Percentiles rank a stretch among this genome's conserved stretches.
Conservation (phyloP, 108 stramenopile genomes). For the Cyclotella distinguenda region DNA sequence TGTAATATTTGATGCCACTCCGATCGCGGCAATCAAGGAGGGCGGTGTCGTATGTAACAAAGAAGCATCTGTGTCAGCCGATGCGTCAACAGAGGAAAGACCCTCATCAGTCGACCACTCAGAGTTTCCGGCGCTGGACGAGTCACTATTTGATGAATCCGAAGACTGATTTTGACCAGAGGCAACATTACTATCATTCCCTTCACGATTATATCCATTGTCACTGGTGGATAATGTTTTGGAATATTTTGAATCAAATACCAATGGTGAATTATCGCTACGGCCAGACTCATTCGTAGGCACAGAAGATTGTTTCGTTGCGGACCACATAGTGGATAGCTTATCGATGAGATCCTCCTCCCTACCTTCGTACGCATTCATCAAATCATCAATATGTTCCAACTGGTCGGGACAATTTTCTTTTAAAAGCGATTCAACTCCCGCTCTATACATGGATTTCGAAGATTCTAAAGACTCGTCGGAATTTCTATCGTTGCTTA, state of each 20-base stretch:
- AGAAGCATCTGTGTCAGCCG: conserved; percentile 8
- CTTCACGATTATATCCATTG: too few relatives aligned
- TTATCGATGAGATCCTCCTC: conserved; percentile 60
- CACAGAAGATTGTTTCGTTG: conserved; percentile 9
- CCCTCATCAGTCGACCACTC: conserved; percentile 44
- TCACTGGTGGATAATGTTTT: too few relatives aligned
- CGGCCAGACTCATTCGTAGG: too few relatives aligned
- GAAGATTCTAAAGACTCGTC: background rate
- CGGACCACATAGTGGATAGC: conserved; percentile 55
- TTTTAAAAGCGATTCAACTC: conserved; percentile 54
- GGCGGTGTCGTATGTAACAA: background rate
- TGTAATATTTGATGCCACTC: background rate
- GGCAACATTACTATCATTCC: background rate
- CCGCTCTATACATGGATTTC: conserved; percentile 36
- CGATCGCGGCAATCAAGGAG: conserved; percentile 17
- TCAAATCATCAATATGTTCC: conserved; percentile 63
- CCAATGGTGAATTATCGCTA: too few relatives aligned
- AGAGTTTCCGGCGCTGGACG: conserved; percentile 13
- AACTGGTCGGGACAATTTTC: conserved; percentile 56
- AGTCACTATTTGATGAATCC: background rate
- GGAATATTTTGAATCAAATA: too few relatives aligned
- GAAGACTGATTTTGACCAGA: background rate
- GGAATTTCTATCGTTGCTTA: background rate
- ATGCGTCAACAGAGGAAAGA: conserved; percentile 40
- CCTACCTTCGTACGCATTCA: conserved; percentile 60